phyloP scores from a whole-genome alignment of 2,329 filamentous ascomycete species.

The Falciphora oryzae region DNA sequence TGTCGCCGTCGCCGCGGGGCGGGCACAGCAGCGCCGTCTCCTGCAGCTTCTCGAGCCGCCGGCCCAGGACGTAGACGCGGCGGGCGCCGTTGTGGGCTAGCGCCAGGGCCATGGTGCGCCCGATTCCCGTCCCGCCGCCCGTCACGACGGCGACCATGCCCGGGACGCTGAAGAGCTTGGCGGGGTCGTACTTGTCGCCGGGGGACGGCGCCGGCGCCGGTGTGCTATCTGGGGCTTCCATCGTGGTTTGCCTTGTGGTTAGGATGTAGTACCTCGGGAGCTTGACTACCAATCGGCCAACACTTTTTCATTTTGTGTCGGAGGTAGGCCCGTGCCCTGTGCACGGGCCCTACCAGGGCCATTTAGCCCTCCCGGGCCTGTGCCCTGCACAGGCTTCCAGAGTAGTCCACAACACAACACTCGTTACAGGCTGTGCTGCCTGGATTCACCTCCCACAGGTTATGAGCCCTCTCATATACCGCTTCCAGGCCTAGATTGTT shows the following conservation, averaged over 20 bases:
- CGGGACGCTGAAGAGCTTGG: conserved; percentile 12
- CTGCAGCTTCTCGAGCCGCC: conserved; percentile 36
- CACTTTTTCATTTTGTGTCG: no score
- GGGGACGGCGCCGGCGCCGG: neutral
- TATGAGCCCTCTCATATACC: no score
- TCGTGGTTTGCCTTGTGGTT: neutral
- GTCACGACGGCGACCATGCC: conserved; percentile 14
- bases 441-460: no score
- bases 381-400: no score
- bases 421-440: no score
- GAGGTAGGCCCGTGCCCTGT: no score
- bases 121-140: conserved; percentile 13
- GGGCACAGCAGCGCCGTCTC: conserved; percentile 25
- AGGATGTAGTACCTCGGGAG: no score
- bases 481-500: no score
- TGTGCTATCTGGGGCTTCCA: neutral
- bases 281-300: no score
- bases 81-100: conserved; percentile 45
- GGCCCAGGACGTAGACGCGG: conserved; percentile 47
- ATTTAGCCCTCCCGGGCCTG: no score
- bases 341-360: no score
- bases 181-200: conserved; percentile 4
- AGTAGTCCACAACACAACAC: no score
- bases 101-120: conserved; percentile 34
- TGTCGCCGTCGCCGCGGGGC: conserved; percentile 8